Conservation (phyloP, 192 early-diverging fungal genomes). For the Mortierella alpina region DNA sequence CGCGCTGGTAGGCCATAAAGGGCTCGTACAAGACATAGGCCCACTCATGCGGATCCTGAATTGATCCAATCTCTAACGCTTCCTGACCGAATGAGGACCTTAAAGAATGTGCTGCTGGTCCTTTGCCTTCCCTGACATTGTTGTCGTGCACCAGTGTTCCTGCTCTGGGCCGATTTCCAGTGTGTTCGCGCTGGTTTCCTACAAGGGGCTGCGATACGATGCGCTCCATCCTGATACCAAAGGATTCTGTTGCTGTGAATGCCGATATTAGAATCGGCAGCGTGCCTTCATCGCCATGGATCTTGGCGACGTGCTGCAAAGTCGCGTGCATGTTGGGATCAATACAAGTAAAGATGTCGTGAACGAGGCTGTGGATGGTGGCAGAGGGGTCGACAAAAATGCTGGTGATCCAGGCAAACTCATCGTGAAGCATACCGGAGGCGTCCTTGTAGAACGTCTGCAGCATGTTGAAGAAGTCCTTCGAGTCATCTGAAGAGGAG, state of each 20-base stretch:
- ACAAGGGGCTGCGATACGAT: conserved; percentile 60
- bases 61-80: conserved; percentile 15
- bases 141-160: conserved; percentile 29
- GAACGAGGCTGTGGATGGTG: conserved; percentile 61
- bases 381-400: conserved; percentile 64
- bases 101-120: neutral
- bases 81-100: conserved; percentile 18
- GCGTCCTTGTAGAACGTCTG: conserved; percentile 66
- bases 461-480: conserved; percentile 53
- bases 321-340: conserved; percentile 58
- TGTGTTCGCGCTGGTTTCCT: conserved; percentile 35
- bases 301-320: conserved; percentile 26
- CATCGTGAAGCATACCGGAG: conserved; percentile 63
- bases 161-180: conserved; percentile 26
- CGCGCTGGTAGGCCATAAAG: conserved; percentile 70
- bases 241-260: conserved; percentile 63
- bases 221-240: conserved; percentile 65
- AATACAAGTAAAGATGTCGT: conserved; percentile 60
- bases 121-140: conserved; percentile 16
- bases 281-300: conserved; percentile 44
- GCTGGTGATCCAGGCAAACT: conserved; percentile 66
- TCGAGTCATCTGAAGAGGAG: conserved; percentile 1
- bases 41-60: conserved; percentile 64
- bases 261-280: conserved; percentile 57
- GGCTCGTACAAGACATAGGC: conserved; percentile 71